Evolutionary conservation across 129 eudicot species (phyloP), one percentile per base, ranked within the genome.

Genomic region (Lonicera japonica): DNA sequence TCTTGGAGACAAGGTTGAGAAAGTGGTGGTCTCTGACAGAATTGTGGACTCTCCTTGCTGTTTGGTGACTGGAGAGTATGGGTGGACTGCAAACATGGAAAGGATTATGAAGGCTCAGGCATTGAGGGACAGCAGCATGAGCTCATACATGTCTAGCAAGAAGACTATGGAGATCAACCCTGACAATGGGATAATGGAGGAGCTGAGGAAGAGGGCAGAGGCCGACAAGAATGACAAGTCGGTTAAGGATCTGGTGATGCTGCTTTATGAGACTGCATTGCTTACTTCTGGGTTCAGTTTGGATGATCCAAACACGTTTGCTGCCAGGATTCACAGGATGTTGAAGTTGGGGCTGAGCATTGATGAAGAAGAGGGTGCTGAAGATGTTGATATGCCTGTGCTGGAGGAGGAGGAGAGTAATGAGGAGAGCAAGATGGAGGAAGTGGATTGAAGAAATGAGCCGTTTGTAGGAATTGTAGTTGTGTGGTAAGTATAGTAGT

Each of bases 401-500:
- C 56, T 90, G 66, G 97, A 90, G 79, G 95, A 86, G 24, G 90
- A 73, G 24, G 90, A 73, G 1, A 79, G 45, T 10, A 79, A 66
- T 24, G 95, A 90, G 68, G 97, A 86, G 75, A 90, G 95, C 84
- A 86, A 86, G 82, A 86, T 90, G 97, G 97, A 90, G 64, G 97
- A 90, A 64, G 95, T 90, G 15, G 97, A 90, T 58, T 90, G 74
- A 70, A 34, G 7, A 16, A 17, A 50, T 50, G 2, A 29, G 55
- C 20, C 21, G 21, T 50, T 7, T 29, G 36, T 29, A 29, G 36
- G 36, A 1, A 6, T 29, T 29, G 36, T 1, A 6, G 36, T 29
- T 23, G 45, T 20, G 58, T 10, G 0, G 2, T 1, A 54, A 19
- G 58, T 54, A 3, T 8, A 50, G 18, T 12, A 14, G 5, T 52